These are phyloP conservation scores for Gnomoniopsis sp. DNA, from an alignment of 2,329 filamentous ascomycete genomes.

Conservation along the genomic window DNA sequence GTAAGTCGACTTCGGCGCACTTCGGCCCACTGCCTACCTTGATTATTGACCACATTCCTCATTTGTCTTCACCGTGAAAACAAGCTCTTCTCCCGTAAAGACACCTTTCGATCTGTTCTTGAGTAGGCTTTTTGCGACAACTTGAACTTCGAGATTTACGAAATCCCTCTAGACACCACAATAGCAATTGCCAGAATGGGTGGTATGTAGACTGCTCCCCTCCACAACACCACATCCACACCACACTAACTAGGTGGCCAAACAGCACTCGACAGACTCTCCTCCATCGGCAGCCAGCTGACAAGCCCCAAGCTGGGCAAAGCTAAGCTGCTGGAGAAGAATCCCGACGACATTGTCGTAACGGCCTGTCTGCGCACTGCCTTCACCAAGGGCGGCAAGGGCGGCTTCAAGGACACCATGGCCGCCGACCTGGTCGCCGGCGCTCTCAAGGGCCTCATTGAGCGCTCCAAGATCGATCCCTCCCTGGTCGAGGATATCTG, in stretches of 20 bases:
- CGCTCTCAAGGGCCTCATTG: slow-evolving; percentile 75
- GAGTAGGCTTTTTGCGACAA: neutral
- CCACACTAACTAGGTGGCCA: slow-evolving; percentile 7
- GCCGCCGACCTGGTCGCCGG: slow-evolving; percentile 83
- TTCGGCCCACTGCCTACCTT: neutral
- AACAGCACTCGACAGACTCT: slow-evolving; percentile 54
- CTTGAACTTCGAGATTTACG: neutral
- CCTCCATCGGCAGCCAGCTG: slow-evolving; percentile 61
- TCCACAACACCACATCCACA: neutral
- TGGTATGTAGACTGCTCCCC: slow-evolving; percentile 17
- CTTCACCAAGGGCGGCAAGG: slow-evolving; percentile 89
- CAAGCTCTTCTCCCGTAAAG: neutral
- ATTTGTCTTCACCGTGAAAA: neutral
- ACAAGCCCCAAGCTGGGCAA: slow-evolving; percentile 42
- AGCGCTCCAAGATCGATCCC: slow-evolving; percentile 86
- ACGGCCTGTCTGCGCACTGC: slow-evolving; percentile 89
- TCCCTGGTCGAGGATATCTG: slow-evolving; percentile 85
- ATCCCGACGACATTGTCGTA: slow-evolving; percentile 77
- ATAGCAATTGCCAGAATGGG: slow-evolving; percentile 18
- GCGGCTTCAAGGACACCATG: slow-evolving; percentile 91
- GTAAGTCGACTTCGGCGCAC: neutral
- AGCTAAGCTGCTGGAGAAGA: slow-evolving; percentile 61
- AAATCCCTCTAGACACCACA: neutral
- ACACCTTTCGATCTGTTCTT: neutral
- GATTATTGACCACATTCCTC: neutral